Evolutionary conservation across 1,284 basidiomycete species (phyloP), one percentile per base, ranked within the genome.

Genomic region (Inonotus obliquus): DNA sequence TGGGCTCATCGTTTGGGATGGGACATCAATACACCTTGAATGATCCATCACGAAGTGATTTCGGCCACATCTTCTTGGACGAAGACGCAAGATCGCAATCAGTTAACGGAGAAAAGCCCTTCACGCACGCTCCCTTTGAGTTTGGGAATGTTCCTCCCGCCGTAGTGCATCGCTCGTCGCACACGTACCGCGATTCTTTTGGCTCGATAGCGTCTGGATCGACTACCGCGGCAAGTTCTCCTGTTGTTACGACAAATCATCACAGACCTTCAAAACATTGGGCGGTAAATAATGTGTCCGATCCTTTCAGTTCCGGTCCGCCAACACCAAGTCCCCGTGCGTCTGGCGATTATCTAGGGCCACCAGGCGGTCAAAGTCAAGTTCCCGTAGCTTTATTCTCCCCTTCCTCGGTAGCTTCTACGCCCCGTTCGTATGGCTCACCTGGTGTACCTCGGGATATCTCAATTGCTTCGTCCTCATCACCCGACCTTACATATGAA

Each of bases 391-490:
- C 49, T 4, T 41, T 62, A 21, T 62, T 54, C 27, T 54, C 51
- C n/a, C 61, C 60, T 14, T 29, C 44, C 6, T 62, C 61, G n/a
- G 35, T 17, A 13, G 41, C 38, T 5, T 59, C 61, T 11, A 45
- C 57, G 21, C 55, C 61, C 13, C 61, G 52, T 27, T 17, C 59
- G 41, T 47, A 45, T 19, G 45, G 35, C 11, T 61, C 45, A 6
- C 61, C 61, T 2, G 57, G 61, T 25, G 53, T 62, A 17, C 61
- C 61, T 44, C 56, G 61, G 13, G 61, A 62, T 37, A 49, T 62
- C 51, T 62, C 61, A 1, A 45, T 44, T 17, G 41, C 57, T 13
- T 60, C 59, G 19, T 59, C 57, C 11, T 54, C 49, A 2, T 62
- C 37, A n/a, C 56, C 55, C 32, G 61, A 62, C 13, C 25, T 55